Percentiles rank a stretch among this genome's conserved stretches.
phyloP scores from a whole-genome alignment of 768 basidiomycete species.

The Suillus hirtellus region DNA sequence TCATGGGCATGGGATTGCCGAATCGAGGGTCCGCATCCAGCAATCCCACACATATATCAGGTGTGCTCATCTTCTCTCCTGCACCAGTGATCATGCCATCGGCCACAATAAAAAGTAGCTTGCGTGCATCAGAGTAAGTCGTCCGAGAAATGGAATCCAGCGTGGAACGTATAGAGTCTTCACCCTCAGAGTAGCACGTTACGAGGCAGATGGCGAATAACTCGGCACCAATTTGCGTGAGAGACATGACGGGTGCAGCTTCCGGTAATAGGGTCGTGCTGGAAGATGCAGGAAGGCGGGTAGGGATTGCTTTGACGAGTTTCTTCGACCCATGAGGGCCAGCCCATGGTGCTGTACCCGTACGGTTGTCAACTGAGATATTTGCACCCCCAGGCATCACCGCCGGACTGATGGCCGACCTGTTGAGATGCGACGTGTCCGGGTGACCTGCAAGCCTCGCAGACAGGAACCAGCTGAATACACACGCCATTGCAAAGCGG shows the following conservation, averaged over 20 bases:
- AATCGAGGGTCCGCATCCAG: conserved; percentile 94
- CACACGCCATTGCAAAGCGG: conserved; percentile 93
- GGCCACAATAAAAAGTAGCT: conserved; percentile 90
- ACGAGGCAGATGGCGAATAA: conserved; percentile 94
- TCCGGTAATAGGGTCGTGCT: conserved; percentile 53
- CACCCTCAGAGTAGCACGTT: conserved; percentile 97
- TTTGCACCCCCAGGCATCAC: conserved; percentile 98
- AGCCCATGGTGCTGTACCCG: conserved; percentile 95
- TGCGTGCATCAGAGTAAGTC: conserved; percentile 88
- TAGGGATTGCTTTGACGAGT: conserved; percentile 49
- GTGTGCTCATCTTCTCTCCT: conserved; percentile 94
- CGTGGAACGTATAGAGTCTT: conserved; percentile 87
- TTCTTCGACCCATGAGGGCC: conserved; percentile 53
- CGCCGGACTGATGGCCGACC: conserved; percentile 88
- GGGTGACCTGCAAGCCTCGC: conserved; percentile 78
- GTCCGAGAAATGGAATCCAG: conserved; percentile 92
- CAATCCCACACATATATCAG: conserved; percentile 91
- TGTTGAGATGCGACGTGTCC: conserved; percentile 65
- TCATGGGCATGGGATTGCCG: conserved; percentile 95
- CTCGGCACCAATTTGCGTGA: conserved; percentile 92
- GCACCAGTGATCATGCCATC: conserved; percentile 99
- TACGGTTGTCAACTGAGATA: conserved; percentile 84
- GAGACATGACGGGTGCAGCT: conserved; percentile 59
- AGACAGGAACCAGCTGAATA: conserved; percentile 97
- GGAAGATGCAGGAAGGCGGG: conserved; percentile 50